Evolutionary conservation across 208 protist genomes (phyloP).

Genomic region (Histomonas meleagridis): DNA sequence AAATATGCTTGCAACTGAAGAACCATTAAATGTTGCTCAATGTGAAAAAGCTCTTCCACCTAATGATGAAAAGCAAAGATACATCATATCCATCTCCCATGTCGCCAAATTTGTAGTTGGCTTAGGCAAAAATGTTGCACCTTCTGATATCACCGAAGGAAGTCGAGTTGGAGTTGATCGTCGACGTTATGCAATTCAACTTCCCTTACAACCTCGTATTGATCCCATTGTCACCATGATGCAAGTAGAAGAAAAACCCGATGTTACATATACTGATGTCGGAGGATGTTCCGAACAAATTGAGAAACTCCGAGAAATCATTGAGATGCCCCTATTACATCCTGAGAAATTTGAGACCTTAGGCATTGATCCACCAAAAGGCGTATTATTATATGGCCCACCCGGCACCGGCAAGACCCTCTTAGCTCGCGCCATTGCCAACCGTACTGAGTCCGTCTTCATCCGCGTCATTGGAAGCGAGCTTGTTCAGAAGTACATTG

Average conservation of each 20-base stretch:
- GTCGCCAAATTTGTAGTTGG: slow-evolving; percentile 97
- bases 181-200: slow-evolving; percentile 95
- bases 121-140: slow-evolving; percentile 88
- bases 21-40: slow-evolving; percentile 32
- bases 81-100: slow-evolving; percentile 53
- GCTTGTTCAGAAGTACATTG: slow-evolving; percentile 79
- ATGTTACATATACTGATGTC: slow-evolving; percentile 98
- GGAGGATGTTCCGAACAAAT: slow-evolving; percentile 98
- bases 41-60: slow-evolving; percentile 30
- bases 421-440: slow-evolving; percentile 94
- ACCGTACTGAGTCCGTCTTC: slow-evolving; percentile 96
- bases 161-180: slow-evolving; percentile 88
- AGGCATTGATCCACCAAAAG: slow-evolving; percentile 99
- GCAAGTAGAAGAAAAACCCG: slow-evolving; percentile 88
- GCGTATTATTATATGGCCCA: slow-evolving; percentile 94
- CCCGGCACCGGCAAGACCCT: slow-evolving; percentile 98
- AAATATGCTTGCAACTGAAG: neutral
- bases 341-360: slow-evolving; percentile 94
- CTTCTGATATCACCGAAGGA: slow-evolving; percentile 97
- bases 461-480: slow-evolving; percentile 99
- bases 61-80: slow-evolving; percentile 8
- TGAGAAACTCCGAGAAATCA: slow-evolving; percentile 94
- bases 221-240: slow-evolving; percentile 99
- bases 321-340: slow-evolving; percentile 94
- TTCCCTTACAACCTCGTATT: slow-evolving; percentile 98